These are phyloP conservation scores for Sugiyamaella novakii DNA, from an alignment of 1,139 yeast species.

Conservation along the genomic window DNA sequence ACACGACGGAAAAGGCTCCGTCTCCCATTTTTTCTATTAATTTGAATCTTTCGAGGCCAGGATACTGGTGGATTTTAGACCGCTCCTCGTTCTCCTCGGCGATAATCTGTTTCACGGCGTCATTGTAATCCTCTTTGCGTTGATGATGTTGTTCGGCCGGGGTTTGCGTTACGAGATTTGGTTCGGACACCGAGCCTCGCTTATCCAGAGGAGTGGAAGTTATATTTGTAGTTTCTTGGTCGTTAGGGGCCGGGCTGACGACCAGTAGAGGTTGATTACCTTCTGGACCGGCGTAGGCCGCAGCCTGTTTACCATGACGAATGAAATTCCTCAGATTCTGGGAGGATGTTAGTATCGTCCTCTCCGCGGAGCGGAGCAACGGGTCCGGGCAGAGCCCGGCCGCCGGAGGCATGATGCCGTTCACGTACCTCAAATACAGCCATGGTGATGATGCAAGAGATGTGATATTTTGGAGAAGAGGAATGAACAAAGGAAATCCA, in stretches of 20 bases:
- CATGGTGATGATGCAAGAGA: too few relatives aligned
- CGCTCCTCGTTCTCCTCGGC: conserved; percentile 57
- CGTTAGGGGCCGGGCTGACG: background rate
- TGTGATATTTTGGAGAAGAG: too few relatives aligned
- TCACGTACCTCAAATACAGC: conserved; percentile 6
- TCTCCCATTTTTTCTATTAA: conserved; percentile 52
- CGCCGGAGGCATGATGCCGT: background rate
- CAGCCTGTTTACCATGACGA: conserved; percentile 83
- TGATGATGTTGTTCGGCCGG: conserved; percentile 40
- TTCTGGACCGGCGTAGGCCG: conserved; percentile 11
- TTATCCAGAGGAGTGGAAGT: conserved; percentile 3
- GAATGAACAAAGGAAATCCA: too few relatives aligned
- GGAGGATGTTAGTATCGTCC: background rate
- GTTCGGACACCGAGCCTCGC: conserved; percentile 19
- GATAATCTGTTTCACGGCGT: conserved; percentile 62
- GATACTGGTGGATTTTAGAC: conserved; percentile 49
- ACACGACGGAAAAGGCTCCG: conserved; percentile 91
- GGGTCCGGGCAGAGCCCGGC: conserved; percentile 8
- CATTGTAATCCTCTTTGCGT: conserved; percentile 48
- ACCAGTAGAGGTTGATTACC: conserved; percentile 9
- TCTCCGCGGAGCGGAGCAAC: background rate
- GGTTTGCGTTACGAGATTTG: conserved; percentile 31
- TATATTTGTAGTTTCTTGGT: conserved; percentile 1
- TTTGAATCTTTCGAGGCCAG: conserved; percentile 52
- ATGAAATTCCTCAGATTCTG: conserved; percentile 75